Evolutionary conservation across 768 basidiomycete genomes (phyloP), one percentile per base, ranked within the genome.

Genomic region (Pleurotus eryngii): DNA sequence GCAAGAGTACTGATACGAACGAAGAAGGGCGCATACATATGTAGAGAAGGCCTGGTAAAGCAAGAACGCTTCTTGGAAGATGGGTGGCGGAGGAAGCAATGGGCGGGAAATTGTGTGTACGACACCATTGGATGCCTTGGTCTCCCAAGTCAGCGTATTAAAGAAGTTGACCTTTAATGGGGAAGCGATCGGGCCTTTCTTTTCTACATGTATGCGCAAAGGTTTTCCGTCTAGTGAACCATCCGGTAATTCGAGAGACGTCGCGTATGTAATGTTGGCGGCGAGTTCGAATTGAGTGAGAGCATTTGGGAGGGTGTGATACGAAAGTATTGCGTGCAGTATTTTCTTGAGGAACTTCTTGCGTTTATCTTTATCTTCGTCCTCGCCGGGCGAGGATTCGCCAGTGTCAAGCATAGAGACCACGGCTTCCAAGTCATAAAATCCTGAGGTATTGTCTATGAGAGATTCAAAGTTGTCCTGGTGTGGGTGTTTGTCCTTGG

Each of bases 281-380:
- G 76, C 74, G 17, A 87, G 74, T 11, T 73, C 72, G 12, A 60
- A 56, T 1, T 69, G 65, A 56, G 74, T 68, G 58, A 68, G 69
- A 15, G 35, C 37, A 51, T 69, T 70, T 24, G 79, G 78, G 7
- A 89, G 68, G 46, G 80, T 78, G 65, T 84, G 84, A 67, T 85
- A 89, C 18, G 76, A 72, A 17, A 86, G 68, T 27, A 87, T 75
- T 42, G 78, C 77, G 14, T 73, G 76, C 26, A 86, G 63, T 58
- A 88, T 76, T 53, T 74, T 72, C 61, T 81, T 81, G 64, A 90
- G 68, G 46, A 80, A 75, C 65, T 84, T 80, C 61, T 81, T 83
- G 57, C 75, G 73, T 43, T 72, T 74, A 60, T 82, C 73, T 59
- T 76, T 81, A 40, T 79, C 69, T 15, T 68, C 63, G 2, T 79